Evolutionary conservation across 345 rosid genomes (phyloP), one percentile per base, ranked within the genome.

Genomic region (Eucalyptus fibrosa): DNA sequence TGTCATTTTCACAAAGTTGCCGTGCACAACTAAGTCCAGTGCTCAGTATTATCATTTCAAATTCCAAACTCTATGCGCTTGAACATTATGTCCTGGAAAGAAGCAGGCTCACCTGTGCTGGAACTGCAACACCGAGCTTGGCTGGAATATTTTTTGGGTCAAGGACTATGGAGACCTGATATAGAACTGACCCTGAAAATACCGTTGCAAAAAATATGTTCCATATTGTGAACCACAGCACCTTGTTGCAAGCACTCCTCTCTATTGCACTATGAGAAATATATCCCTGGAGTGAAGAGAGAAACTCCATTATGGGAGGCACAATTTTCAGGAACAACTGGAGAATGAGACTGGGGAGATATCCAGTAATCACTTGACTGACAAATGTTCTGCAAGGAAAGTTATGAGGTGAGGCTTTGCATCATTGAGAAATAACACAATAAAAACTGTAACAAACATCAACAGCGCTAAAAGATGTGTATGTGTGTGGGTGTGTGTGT

Each of bases 211-310:
- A 97, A 89, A 97, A 97, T 88, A 97, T 90, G 91, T 97, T 97
- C 99, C 99, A 97, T 90, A 97, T 92, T 11, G 96, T 95, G 94
- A 97, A 97, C 99, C 99, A 97, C 47, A 97, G 95, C 80, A 97
- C 99, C 90, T 97, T 97, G 91, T 94, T 95, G 90, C 99, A 97
- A 50, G 99, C 98, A 88, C 99, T 97, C 92, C 93, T 97, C 91
- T 97, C 94, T 90, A 97, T 97, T 2, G 92, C 95, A 90, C 99
- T 97, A 55, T 88, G 97, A 90, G 99, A 95, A 86, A 94, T 95
- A 92, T 96, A 94, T 88, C 99, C 99, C 92, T 97, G 96, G 91
- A 97, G 95, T 89, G 99, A 94, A 88, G 99, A 96, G 90, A 97
- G 99, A 93, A 96, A 95, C 90, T 94, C 96, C 99, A 97, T 97